Percentiles rank a stretch among this genome's conserved stretches.
Evolutionary conservation across 2,329 filamentous ascomycete genomes (phyloP).

Genomic region (Alternaria sp.): DNA sequence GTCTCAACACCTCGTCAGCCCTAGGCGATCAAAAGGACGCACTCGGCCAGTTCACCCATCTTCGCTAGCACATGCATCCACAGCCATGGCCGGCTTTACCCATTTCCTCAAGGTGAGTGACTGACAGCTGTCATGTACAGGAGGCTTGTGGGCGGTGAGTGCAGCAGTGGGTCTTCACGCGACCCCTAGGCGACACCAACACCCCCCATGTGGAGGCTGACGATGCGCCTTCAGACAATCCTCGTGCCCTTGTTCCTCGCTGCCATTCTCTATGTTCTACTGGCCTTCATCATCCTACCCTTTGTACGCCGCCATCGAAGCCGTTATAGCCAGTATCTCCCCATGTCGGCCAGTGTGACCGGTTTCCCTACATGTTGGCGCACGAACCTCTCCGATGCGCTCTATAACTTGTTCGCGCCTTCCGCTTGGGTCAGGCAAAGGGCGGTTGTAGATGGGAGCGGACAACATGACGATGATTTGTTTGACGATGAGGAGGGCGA

Average conservation of each 20-base stretch:
- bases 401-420: slow-evolving; percentile 47
- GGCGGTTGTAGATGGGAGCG: slow-evolving; percentile 43
- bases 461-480: slow-evolving; percentile 50
- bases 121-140: slow-evolving; percentile 7
- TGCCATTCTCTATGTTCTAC: slow-evolving; percentile 53
- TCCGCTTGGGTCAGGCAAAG: slow-evolving; percentile 38
- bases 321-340: slow-evolving; percentile 57
- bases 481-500: slow-evolving; percentile 59
- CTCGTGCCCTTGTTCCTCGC: slow-evolving; percentile 58
- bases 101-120: slow-evolving; percentile 48
- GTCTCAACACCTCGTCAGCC: slow-evolving; percentile 13
- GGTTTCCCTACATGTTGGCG: slow-evolving; percentile 37
- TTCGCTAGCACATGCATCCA: slow-evolving; percentile 17
- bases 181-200: slow-evolving; percentile 2
- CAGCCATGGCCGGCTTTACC: slow-evolving; percentile 45
- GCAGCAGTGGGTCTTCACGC: not conserved
- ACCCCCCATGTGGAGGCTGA: slow-evolving; percentile 6
- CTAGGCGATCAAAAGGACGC: slow-evolving; percentile 12
- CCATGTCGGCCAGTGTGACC: slow-evolving; percentile 46
- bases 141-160: slow-evolving; percentile 1
- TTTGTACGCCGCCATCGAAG: slow-evolving; percentile 56
- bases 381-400: slow-evolving; percentile 48
- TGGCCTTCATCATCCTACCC: slow-evolving; percentile 55
- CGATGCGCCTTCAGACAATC: slow-evolving; percentile 48
- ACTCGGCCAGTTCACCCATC: slow-evolving; percentile 11